Base-by-base conservation (phyloP, 1,139 yeast genomes). In the Protomyces gravidus region DNA sequence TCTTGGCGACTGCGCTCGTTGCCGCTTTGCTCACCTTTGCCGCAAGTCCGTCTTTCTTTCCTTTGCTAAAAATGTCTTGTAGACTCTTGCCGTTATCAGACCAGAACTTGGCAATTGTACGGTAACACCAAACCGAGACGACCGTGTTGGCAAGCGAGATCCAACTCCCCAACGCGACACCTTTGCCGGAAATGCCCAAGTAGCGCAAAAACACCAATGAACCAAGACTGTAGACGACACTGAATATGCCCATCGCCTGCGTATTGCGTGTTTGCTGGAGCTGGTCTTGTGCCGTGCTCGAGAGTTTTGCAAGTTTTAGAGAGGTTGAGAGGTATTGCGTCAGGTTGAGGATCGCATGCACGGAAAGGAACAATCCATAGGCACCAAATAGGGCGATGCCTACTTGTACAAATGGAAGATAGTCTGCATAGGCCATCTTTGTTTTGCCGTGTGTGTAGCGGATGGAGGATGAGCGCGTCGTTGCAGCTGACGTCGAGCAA, bases 121-220 rank as follows among this genome's bases (percentile, higher is more conserved):
- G 42, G 9, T 36, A 36, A 15, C 42, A 36, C 21, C 19, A 17
- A 9, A 36, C 23, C 17, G 42, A 36, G 2, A 36, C 42, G 21
- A 36, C 42, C 25, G 42, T 36, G 19, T 36, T 36, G 42, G 42
- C 42, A 17, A 36, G 42, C 7, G 42, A 36, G 42, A 36, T 36
- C 42, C 42, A 36, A 5, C 21, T n/a, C 15, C 42, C 42, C 42
- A 36, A 36, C 9, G 21, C 19, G 23, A 36, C 17, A 5, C 42
- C 42, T 17, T 36, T 36, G 9, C 42, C 21, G 19, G 42, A 15
- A 15, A 15, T 19, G 9, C 42, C 42, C 23, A 36, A 23, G 19
- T 15, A 36, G 17, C 42, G 17, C 42, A 36, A 11, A 17, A 36
- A 36, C 6, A 36, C 42, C 11, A 36, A 23, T 5, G 42, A 36